Evolutionary conservation across 148 eudicot genomes (phyloP).

Genomic region (Rheum nobile): DNA sequence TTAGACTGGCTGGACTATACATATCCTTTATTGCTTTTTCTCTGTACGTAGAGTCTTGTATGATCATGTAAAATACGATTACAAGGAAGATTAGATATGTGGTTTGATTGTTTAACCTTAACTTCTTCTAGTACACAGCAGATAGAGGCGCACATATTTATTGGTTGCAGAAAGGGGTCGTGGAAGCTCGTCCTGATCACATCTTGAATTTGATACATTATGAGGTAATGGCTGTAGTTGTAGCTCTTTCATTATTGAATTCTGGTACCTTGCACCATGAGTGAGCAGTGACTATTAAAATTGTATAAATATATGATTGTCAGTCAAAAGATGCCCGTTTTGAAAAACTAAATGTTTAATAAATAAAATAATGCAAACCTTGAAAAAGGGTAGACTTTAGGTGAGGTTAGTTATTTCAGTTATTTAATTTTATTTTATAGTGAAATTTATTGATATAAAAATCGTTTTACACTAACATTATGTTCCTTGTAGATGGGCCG

Average conservation of each 20-base stretch:
- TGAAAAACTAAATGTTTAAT: too few relatives aligned
- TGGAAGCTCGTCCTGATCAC: conserved; percentile 80
- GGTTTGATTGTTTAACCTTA: conserved; percentile 17
- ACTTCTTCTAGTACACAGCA: conserved; percentile 49
- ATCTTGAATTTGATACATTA: conserved; percentile 83
- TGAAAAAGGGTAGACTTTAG: too few relatives aligned
- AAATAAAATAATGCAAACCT: too few relatives aligned
- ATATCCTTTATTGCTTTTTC: conserved; percentile 49
- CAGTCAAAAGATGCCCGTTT: too few relatives aligned
- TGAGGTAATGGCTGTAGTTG: conserved; percentile 34
- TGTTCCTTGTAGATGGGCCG: not conserved
- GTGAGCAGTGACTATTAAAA: too few relatives aligned
- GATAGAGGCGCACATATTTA: conserved; percentile 80
- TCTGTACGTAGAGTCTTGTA: not conserved
- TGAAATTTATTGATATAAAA: too few relatives aligned
- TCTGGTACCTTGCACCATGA: too few relatives aligned
- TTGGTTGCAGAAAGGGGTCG: conserved; percentile 66
- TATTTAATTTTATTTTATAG: too few relatives aligned
- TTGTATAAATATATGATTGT: too few relatives aligned
- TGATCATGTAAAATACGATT: not conserved
- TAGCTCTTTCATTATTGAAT: not conserved
- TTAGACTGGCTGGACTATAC: conserved; percentile 88
- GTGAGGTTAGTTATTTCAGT: too few relatives aligned
- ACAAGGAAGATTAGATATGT: not conserved
- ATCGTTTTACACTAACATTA: not conserved